Base-by-base conservation (phyloP, 805 yeast species). In the Ogataea saltuana region DNA sequence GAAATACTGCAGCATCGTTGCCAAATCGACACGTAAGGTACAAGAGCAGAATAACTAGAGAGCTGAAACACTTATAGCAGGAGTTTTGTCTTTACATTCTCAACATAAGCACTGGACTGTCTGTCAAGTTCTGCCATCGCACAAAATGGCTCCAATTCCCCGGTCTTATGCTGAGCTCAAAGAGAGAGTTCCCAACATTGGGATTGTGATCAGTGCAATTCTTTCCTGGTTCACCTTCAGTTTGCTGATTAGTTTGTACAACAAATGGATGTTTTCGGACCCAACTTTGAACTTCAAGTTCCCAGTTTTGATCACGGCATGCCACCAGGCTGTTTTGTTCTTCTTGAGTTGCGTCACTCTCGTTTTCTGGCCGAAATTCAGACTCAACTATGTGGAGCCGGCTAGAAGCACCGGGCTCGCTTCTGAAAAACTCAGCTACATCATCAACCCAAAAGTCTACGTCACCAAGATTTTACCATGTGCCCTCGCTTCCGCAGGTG, bases 251-350 rank as follows among this genome's bases (percentile, higher is more conserved):
- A 80, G 87, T 16, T 60, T 85, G 30, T 90, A 89, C 67, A 90
- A 90, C 71, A 90, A 88, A 67, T 88, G 96, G 96, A 89, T 89
- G 96, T 89, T 89, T 67, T 54, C 59, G 2, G 89, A 88, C 42
- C 70, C 74, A 2, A 83, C 85, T 9, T 68, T 88, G 45, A 78
- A 85, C 56, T 81, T 90, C 55, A 76, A 78, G 33, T 90, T 81
- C 61, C 97, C 97, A 0, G 74, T 90, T 12, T 64, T 88, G 20
- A 77, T 88, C 35, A 90, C 97, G 0, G 71, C 88, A 6, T 72
- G 83, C 53, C 97, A 90, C 65, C 97, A 90, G 65, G 59, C 82
- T 17, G 75, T 82, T 38, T 74, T 87, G 32, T 67, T 83, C 45
- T 48, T 70, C 38, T 55, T 83, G 35, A 75, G 89, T 44, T 63